These are phyloP conservation scores for Orychophragmus violaceus DNA, from an alignment of 345 rosid genomes.

Conservation along the genomic window DNA sequence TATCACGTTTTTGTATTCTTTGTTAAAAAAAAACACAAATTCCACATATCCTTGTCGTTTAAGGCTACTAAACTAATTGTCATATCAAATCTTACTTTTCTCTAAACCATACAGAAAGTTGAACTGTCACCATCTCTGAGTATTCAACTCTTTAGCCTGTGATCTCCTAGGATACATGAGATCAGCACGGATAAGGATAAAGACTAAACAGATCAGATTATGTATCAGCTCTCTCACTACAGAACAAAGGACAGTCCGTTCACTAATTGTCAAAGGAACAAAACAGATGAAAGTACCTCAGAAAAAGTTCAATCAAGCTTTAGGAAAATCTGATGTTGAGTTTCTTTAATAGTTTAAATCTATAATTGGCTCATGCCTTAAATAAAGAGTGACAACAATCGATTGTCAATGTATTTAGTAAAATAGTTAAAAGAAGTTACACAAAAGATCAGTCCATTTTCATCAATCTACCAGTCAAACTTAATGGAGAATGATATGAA, in stretches of 20 bases:
- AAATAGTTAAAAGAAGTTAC: not conserved
- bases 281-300: not conserved
- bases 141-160: not conserved
- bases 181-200: not conserved
- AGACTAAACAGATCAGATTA: not conserved
- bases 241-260: not conserved
- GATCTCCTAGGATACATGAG: not conserved
- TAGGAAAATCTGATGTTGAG: not conserved
- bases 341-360: not conserved
- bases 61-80: not conserved
- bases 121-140: not conserved
- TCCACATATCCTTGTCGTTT: slow-evolving; percentile 21
- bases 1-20: slow-evolving; percentile 5
- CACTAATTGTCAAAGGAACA: not conserved
- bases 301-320: not conserved
- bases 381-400: too few relatives aligned
- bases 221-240: not conserved
- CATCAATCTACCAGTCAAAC: not conserved
- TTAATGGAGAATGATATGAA: not conserved
- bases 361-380: not conserved
- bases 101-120: not conserved
- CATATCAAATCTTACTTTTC: slow-evolving; percentile 1
- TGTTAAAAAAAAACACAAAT: not conserved
- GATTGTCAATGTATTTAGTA: slow-evolving; percentile 5
- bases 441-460: not conserved